Evolutionary conservation across 108 stramenopile genomes (phyloP).

Genomic region (Cyclotella atomus): DNA sequence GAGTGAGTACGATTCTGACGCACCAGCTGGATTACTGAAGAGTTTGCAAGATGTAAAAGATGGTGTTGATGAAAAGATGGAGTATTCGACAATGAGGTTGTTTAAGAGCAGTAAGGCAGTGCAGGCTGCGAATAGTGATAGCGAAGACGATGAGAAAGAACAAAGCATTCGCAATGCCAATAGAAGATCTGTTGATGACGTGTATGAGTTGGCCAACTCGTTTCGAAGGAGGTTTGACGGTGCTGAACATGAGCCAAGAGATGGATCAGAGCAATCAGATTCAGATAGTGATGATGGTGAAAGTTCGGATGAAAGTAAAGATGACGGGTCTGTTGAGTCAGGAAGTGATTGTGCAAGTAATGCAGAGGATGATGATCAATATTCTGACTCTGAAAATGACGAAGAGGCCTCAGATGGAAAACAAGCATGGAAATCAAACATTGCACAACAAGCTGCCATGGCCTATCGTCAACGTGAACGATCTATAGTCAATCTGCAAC

Average conservation of each 20-base stretch:
- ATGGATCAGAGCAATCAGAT: constrained; percentile 14
- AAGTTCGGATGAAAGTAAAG: constrained; percentile 23
- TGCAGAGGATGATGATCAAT: constrained; percentile 41
- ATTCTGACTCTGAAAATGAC: constrained; percentile 34
- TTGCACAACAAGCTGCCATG: constrained; percentile 73
- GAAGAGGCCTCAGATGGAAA: constrained; percentile 45
- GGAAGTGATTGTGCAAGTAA: constrained; percentile 35
- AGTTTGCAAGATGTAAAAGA: constrained; percentile 88
- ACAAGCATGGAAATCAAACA: constrained; percentile 68
- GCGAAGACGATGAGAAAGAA: constrained; percentile 37
- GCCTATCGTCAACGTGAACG: constrained; percentile 73
- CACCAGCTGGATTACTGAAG: constrained; percentile 78
- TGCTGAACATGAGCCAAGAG: constrained; percentile 19
- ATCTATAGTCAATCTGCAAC: constrained; percentile 71
- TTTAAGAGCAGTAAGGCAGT: constrained; percentile 84
- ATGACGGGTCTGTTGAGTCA: constrained; percentile 32
- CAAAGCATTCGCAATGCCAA: constrained; percentile 3
- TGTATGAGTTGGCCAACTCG: constrained; percentile 45
- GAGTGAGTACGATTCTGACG: constrained; percentile 49
- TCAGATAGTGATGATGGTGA: constrained; percentile 15
- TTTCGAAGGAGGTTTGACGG: constrained; percentile 34
- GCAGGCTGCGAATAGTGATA: constrained; percentile 48
- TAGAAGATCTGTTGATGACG: constrained; percentile 30
- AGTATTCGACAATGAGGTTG: constrained; percentile 73
- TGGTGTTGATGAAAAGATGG: constrained; percentile 90